Base-by-base conservation (phyloP, 805 yeast species). In the Pichia deserticola region DNA sequence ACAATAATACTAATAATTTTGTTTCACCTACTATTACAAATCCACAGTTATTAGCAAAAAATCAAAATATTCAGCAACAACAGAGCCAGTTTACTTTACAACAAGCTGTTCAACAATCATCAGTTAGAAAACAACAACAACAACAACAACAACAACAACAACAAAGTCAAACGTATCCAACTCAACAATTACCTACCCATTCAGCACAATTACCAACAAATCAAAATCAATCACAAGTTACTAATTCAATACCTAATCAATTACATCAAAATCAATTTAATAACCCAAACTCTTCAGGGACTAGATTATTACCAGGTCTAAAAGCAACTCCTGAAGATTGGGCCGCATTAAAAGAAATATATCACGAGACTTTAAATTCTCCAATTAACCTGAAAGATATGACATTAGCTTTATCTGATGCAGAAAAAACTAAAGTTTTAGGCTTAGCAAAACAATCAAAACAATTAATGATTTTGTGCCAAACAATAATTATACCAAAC, bases 401-500 rank as follows among this genome's bases (percentile, higher is more conserved):
- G 48, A 82, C 93, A 0, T 72, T 72, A 58, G 67, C 74, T 42
- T 70, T 89, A 46, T 67, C 83, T 0, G 78, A 75, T 30, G 82
- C 78, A 33, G 92, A 87, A 56, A 86, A 84, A 65, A 75, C 71
- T 38, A 70, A 71, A 45, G 84, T 84, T 28, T 70, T 77, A 40
- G 78, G 81, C 25, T 73, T 78, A 29, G 74, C 81, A 57, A 72
- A 70, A 41, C 74, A 72, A 40, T 71, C 78, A 33, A 72, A 86
- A 34, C 84, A 79, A 58, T 74, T 84, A 54, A 80, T 78, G 64
- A 74, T 81, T 36, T 76, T 83, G 54, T 84, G 85, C 15, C 95
- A 88, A 61, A 83, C 83, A 52, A 58, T 65, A 34, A 72, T 89
- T 40, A 79, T 87, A 39, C 89, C 95, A 36, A 82, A 86, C 60